phyloP scores from a whole-genome alignment of 2,329 filamentous ascomycete species.

The Mollisiaceae sp. region DNA sequence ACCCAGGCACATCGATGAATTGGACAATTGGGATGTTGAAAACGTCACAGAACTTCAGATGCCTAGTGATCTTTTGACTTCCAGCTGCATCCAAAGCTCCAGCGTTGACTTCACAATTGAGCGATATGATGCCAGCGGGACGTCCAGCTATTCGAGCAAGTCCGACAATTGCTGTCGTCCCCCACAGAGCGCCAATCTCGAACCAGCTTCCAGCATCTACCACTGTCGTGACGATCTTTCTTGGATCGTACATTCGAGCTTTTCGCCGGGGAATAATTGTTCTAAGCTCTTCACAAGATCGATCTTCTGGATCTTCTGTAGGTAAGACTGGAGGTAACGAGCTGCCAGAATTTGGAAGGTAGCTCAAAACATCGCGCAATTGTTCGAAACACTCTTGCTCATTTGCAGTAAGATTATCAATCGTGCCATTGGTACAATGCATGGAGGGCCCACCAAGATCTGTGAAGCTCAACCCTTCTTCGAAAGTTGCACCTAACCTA shows the following conservation, averaged over 20 bases:
- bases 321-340: slow-evolving; percentile 56
- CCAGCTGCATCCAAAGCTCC: slow-evolving; percentile 66
- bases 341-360: slow-evolving; percentile 61
- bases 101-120: slow-evolving; percentile 65
- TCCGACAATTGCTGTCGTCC: slow-evolving; percentile 64
- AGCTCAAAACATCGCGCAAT: slow-evolving; percentile 59
- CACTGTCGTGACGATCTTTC: slow-evolving; percentile 60
- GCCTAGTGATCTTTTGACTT: slow-evolving; percentile 63
- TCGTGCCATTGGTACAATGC: slow-evolving; percentile 69
- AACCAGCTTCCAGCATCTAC: slow-evolving; percentile 64
- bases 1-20: slow-evolving; percentile 67
- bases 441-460: slow-evolving; percentile 65
- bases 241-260: slow-evolving; percentile 64
- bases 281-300: slow-evolving; percentile 55
- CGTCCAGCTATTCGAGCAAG: slow-evolving; percentile 61
- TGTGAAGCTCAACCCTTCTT: slow-evolving; percentile 62
- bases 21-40: slow-evolving; percentile 69
- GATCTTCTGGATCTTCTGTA: slow-evolving; percentile 54
- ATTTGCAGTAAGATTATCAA: slow-evolving; percentile 65
- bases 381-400: slow-evolving; percentile 68
- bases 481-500: slow-evolving; percentile 60
- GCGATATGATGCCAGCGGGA: slow-evolving; percentile 62
- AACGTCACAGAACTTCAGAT: slow-evolving; percentile 67
- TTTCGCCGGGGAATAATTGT: slow-evolving; percentile 62
- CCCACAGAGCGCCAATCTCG: slow-evolving; percentile 68